Evolutionary conservation across 345 rosid genomes (phyloP).

Genomic region (Eucalyptus grandis): DNA sequence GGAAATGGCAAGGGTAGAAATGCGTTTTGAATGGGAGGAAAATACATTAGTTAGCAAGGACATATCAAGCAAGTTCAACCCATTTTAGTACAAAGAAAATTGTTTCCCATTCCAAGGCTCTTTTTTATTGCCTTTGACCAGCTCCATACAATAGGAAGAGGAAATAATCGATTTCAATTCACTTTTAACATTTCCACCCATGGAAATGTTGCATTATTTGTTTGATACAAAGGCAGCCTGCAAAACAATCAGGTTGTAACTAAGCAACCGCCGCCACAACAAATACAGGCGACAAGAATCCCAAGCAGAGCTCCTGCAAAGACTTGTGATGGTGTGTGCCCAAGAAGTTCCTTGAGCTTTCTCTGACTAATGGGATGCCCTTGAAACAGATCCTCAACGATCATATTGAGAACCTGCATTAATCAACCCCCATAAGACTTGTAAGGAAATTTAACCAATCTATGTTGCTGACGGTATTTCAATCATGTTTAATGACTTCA

Average conservation of each 20-base stretch:
- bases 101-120: not conserved
- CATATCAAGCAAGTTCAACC: not conserved
- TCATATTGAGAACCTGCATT: conserved; percentile 73
- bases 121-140: not conserved
- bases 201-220: not conserved
- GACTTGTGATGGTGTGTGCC: conserved; percentile 90
- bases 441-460: not conserved
- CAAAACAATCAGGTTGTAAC: conserved; percentile 25
- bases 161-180: not conserved
- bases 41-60: not conserved
- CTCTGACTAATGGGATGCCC: conserved; percentile 91
- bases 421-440: not conserved
- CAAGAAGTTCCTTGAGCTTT: conserved; percentile 89
- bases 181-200: not conserved
- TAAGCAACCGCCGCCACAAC: conserved; percentile 46
- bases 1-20: not conserved
- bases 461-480: not conserved
- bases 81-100: not conserved
- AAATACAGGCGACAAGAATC: conserved; percentile 54
- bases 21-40: not conserved
- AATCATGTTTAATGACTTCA: not conserved
- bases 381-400: conserved; percentile 79
- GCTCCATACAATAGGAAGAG: not conserved
- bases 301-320: conserved; percentile 84
- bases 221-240: not conserved